A percentile compares a stretch with the other conserved stretches of the same genome.
phyloP scores from a whole-genome alignment of 2,329 filamentous ascomycete species.

The Colletotrichum orbiculare region DNA sequence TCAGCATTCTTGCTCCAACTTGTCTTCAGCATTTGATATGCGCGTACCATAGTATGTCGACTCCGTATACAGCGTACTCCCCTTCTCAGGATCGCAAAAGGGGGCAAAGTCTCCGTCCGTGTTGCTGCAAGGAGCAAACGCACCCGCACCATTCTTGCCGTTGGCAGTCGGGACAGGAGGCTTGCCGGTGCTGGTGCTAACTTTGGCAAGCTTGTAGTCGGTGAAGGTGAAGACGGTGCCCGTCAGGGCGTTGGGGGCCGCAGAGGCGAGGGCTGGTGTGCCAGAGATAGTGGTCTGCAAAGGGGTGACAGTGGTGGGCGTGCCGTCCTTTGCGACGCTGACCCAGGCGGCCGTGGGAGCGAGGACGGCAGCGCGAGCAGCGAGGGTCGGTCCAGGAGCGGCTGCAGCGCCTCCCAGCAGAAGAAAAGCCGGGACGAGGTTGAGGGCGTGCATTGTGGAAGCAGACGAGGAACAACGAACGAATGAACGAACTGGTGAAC shows the following conservation, averaged over 20 bases:
- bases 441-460: conserved; percentile 45
- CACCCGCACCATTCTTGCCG: conserved; percentile 54
- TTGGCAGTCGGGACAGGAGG: conserved; percentile 58
- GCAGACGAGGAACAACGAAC: neutral
- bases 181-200: conserved; percentile 55
- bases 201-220: conserved; percentile 48
- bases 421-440: conserved; percentile 43
- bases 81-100: conserved; percentile 61
- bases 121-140: conserved; percentile 63
- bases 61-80: conserved; percentile 56
- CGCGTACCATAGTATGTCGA: conserved; percentile 63
- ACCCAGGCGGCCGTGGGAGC: conserved; percentile 62
- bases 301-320: conserved; percentile 62
- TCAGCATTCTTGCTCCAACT: conserved; percentile 9
- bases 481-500: conserved; percentile 6
- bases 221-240: conserved; percentile 54
- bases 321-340: conserved; percentile 59
- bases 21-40: neutral
- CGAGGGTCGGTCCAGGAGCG: conserved; percentile 42
- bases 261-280: conserved; percentile 50
- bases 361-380: conserved; percentile 36
- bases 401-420: conserved; percentile 44
- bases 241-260: conserved; percentile 59
- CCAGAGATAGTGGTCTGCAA: conserved; percentile 58
- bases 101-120: conserved; percentile 58